Percentiles rank a stretch among this genome's conserved stretches.
phyloP scores from a whole-genome alignment of 257 asterid genomes.

The Forsythia viridissima region DNA sequence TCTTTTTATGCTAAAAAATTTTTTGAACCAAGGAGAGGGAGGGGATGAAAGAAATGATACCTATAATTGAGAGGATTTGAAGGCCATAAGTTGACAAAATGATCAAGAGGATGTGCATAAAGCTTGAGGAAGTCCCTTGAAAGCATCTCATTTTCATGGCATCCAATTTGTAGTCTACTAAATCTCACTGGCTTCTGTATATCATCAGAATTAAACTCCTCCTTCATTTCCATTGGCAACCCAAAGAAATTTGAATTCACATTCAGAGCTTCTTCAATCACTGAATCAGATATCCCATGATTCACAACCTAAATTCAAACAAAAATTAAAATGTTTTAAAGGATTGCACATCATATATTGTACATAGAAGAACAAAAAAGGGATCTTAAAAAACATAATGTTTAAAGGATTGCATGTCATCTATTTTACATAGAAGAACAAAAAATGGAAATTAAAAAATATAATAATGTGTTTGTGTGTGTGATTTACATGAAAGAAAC shows the following conservation, averaged over 20 bases:
- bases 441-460: not conserved
- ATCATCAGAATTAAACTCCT: conserved; percentile 34
- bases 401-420: no score
- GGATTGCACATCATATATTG: no score
- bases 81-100: conserved; percentile 32
- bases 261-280: conserved; percentile 34
- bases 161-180: not conserved
- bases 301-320: conserved; percentile 26
- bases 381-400: no score
- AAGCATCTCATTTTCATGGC: conserved; percentile 10
- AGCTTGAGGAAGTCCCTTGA: conserved; percentile 39
- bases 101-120: conserved; percentile 34
- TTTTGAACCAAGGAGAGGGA: no score
- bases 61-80: conserved; percentile 33
- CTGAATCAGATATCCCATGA: conserved; percentile 37
- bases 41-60: not conserved
- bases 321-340: not conserved
- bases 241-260: conserved; percentile 36
- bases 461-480: not conserved
- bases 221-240: conserved; percentile 25
- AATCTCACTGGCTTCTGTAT: conserved; percentile 28
- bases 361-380: not conserved
- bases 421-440: not conserved
- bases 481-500: conserved; percentile 33
- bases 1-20: no score